phyloP scores from a whole-genome alignment of 2,329 filamentous ascomycete genomes.

The Achaetomium macrosporum region DNA sequence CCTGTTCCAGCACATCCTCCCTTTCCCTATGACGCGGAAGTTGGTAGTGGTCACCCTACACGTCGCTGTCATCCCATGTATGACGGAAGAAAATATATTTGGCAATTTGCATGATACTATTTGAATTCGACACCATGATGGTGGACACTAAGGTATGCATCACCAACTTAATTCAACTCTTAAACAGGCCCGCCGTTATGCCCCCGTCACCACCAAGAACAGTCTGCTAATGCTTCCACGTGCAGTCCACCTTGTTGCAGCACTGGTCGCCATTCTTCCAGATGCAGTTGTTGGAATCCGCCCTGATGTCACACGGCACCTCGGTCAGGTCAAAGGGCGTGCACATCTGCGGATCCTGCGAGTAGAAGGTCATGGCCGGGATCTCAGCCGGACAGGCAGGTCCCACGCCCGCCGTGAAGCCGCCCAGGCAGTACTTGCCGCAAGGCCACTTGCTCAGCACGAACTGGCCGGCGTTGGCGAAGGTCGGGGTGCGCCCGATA shows the following conservation, averaged over 20 bases:
- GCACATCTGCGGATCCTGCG: conserved; percentile 4
- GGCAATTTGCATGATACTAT: too few relatives aligned
- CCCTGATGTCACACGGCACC: conserved; percentile 8
- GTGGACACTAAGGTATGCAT: too few relatives aligned
- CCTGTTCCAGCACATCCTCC: too few relatives aligned
- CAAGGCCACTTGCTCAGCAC: conserved; percentile 9
- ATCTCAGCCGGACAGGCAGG: conserved; percentile 5
- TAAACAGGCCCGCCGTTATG: too few relatives aligned
- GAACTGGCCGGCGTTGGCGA: conserved; percentile 2
- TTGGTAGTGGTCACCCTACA: too few relatives aligned
- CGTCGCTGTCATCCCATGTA: too few relatives aligned
- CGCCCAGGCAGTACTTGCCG: conserved; percentile 9
- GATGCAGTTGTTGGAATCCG: conserved; percentile 5
- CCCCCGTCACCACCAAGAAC: too few relatives aligned
- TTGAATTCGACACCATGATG: too few relatives aligned
- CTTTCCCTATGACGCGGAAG: too few relatives aligned
- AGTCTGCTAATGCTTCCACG: neutral
- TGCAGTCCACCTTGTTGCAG: neutral
- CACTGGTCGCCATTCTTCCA: neutral
- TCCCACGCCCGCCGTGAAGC: conserved; percentile 3
- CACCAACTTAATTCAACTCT: too few relatives aligned
- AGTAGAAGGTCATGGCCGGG: conserved; percentile 8
- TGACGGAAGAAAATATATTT: too few relatives aligned
- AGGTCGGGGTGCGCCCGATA: conserved; percentile 2
- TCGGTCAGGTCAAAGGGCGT: conserved; percentile 1